Percentiles rank a stretch among this genome's conserved stretches.
Conservation (phyloP, 305 asterid species). For the Ajuga reptans region DNA sequence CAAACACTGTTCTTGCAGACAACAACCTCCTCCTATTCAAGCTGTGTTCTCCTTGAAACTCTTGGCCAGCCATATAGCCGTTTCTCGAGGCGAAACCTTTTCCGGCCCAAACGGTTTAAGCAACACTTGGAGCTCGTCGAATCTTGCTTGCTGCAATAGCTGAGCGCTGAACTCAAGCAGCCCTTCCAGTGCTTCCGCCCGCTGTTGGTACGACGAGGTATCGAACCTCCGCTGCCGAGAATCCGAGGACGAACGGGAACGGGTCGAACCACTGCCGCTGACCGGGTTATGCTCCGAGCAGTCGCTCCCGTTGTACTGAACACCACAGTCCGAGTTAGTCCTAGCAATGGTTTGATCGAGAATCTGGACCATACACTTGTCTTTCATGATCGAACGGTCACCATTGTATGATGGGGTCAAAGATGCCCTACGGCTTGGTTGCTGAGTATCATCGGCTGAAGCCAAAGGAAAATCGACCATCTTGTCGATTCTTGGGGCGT, state of each 20-base stretch:
- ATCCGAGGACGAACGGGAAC: slow-evolving; percentile 60
- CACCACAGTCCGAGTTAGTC: slow-evolving; percentile 28
- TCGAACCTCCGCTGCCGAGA: slow-evolving; percentile 66
- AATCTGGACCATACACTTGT: slow-evolving; percentile 64
- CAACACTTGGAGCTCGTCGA: slow-evolving; percentile 84
- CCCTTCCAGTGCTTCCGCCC: slow-evolving; percentile 94
- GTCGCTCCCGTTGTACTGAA: slow-evolving; percentile 47
- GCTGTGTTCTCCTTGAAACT: slow-evolving; percentile 72
- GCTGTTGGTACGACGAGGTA: slow-evolving; percentile 77
- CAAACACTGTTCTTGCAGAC: not conserved
- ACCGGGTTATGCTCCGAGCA: slow-evolving; percentile 51
- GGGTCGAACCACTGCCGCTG: slow-evolving; percentile 49
- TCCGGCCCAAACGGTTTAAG: slow-evolving; percentile 89
- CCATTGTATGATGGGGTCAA: slow-evolving; percentile 39
- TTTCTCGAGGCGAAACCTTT: slow-evolving; percentile 89
- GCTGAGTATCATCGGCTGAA: slow-evolving; percentile 39
- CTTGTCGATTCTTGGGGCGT: slow-evolving; percentile 82
- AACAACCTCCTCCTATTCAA: not conserved
- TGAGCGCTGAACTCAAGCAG: slow-evolving; percentile 90
- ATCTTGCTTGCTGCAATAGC: slow-evolving; percentile 72
- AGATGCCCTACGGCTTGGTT: slow-evolving; percentile 37
- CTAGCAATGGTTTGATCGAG: slow-evolving; percentile 31
- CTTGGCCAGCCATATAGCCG: slow-evolving; percentile 95
- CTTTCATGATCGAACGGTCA: slow-evolving; percentile 56
- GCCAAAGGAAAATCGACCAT: slow-evolving; percentile 69